Evolutionary conservation across 2,329 filamentous ascomycete genomes (phyloP).

Genomic region (Ceratocystis lukuohia): DNA sequence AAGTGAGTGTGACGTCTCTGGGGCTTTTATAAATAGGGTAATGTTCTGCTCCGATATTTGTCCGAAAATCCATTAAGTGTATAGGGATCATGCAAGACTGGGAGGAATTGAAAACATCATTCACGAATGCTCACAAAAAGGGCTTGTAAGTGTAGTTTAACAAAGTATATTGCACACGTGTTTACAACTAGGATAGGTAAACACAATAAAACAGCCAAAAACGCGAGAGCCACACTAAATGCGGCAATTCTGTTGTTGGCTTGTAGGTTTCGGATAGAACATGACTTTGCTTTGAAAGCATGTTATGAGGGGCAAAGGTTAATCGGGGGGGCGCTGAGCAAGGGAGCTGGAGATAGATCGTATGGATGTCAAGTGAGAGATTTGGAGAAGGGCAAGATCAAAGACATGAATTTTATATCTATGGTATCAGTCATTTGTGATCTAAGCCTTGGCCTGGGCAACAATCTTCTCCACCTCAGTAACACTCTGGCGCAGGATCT

Average conservation of each 20-base stretch:
- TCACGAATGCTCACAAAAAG: background rate
- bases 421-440: background rate
- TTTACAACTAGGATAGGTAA: constrained; percentile 37
- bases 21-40: background rate
- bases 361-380: background rate
- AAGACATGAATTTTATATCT: background rate
- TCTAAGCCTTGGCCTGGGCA: constrained; percentile 21
- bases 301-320: background rate
- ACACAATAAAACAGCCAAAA: constrained; percentile 37
- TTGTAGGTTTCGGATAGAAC: background rate
- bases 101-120: background rate
- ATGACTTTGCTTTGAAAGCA: background rate
- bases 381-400: background rate
- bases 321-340: background rate
- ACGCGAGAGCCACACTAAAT: constrained; percentile 17
- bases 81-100: no score
- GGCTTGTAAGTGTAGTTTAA: background rate
- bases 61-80: background rate
- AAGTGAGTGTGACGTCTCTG: background rate
- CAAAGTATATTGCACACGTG: constrained; percentile 23
- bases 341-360: background rate
- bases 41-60: background rate
- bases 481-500: constrained; percentile 95
- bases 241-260: background rate
- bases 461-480: constrained; percentile 80